A percentile compares a stretch with the other conserved stretches of the same genome.
Evolutionary conservation across 2,329 filamentous ascomycete species (phyloP).

Genomic region (Aspergillus floridensis): DNA sequence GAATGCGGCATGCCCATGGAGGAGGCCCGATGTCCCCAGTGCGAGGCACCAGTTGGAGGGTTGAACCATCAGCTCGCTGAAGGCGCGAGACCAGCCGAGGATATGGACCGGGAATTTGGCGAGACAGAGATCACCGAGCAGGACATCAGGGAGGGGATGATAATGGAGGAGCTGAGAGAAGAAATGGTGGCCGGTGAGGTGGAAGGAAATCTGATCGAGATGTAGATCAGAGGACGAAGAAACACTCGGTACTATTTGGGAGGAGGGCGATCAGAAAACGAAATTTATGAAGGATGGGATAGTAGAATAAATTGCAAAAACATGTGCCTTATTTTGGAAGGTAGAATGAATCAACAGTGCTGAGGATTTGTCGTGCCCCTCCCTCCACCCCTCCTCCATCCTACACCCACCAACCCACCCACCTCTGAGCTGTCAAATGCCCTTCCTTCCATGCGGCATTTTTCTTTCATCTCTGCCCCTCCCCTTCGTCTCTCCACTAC

Average conservation of each 20-base stretch:
- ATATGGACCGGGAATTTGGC: slow-evolving; percentile 3
- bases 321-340: not conserved
- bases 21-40: slow-evolving; percentile 27
- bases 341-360: not conserved
- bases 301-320: too few relatives aligned
- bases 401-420: not conserved
- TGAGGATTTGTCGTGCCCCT: not conserved
- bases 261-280: not conserved
- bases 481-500: not conserved
- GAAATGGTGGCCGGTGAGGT: not conserved
- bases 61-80: slow-evolving; percentile 13
- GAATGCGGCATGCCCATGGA: slow-evolving; percentile 35
- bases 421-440: not conserved
- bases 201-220: not conserved
- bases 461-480: not conserved
- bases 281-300: too few relatives aligned
- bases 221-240: not conserved
- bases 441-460: not conserved
- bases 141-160: not conserved
- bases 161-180: not conserved
- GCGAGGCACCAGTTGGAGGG: slow-evolving; percentile 24
- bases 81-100: not conserved
- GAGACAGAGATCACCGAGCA: not conserved
- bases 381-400: not conserved
- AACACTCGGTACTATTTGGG: not conserved